A percentile compares a stretch with the other conserved stretches of the same genome.
Evolutionary conservation across 345 rosid genomes (phyloP).

Genomic region (Eucalyptus marginata): DNA sequence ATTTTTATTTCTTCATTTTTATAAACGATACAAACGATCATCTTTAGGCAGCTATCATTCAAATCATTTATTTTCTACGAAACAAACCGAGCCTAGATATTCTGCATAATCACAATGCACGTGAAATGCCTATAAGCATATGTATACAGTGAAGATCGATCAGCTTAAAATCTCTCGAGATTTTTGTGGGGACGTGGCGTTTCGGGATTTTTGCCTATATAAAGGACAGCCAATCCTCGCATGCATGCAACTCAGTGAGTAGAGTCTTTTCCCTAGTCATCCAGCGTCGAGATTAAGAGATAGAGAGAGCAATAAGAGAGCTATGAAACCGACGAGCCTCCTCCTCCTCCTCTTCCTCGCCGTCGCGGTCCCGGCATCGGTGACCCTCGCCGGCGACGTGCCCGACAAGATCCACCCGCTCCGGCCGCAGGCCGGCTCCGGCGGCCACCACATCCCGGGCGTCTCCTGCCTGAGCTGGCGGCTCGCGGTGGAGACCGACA

Average conservation of each 20-base stretch:
- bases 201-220: neutral
- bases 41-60: accelerated
- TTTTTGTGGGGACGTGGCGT: neutral
- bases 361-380: neutral
- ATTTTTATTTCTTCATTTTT: accelerated
- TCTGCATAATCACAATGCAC: neutral
- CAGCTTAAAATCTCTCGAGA: neutral
- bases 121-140: neutral
- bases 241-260: neutral
- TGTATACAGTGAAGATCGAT: neutral
- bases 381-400: neutral
- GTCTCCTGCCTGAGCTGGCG: constrained; percentile 26
- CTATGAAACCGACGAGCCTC: neutral
- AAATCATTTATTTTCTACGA: neutral
- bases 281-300: neutral
- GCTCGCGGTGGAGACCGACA: constrained; percentile 32
- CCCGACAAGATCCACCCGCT: neutral
- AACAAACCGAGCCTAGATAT: neutral
- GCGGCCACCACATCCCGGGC: neutral
- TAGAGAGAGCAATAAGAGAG: neutral
- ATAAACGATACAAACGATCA: accelerated
- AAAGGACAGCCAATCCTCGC: neutral
- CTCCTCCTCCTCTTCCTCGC: neutral
- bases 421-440: neutral
- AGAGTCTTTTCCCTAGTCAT: neutral